Conservation (phyloP, 2,329 filamentous ascomycete species). For the Fusarium sulawesiense region DNA sequence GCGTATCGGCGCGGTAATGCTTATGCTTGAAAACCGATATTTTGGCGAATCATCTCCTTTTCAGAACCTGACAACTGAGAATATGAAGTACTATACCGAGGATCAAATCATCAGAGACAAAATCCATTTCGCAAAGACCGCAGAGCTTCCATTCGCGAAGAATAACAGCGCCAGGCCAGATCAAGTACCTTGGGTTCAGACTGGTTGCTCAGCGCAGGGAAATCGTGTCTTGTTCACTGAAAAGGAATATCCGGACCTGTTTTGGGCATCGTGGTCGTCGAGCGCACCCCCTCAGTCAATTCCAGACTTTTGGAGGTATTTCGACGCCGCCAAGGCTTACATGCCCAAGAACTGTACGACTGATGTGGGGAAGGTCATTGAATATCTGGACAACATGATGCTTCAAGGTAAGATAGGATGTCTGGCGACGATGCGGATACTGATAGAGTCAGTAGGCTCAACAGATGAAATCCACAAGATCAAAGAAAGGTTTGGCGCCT, state of each 20-base stretch:
- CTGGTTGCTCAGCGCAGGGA: conserved; percentile 1
- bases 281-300: conserved; percentile 1
- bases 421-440: no score
- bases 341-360: conserved; percentile 8
- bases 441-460: neutral
- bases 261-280: conserved; percentile 5
- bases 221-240: conserved; percentile 6
- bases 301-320: conserved; percentile 5
- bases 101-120: conserved; percentile 9
- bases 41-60: conserved; percentile 9
- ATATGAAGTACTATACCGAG: conserved; percentile 6
- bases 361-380: conserved; percentile 1
- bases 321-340: conserved; percentile 7
- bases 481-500: neutral
- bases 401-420: neutral
- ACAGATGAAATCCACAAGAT: neutral
- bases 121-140: conserved; percentile 3
- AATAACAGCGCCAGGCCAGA: neutral
- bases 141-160: neutral
- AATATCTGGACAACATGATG: neutral
- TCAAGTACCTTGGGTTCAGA: conserved; percentile 5
- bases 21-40: conserved; percentile 4
- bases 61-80: neutral
- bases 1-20: conserved; percentile 1
- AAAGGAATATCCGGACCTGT: neutral